A percentile compares a stretch with the other conserved stretches of the same genome.
Conservation (phyloP, 2,329 filamentous ascomycete species). For the Fusarium stilboides region DNA sequence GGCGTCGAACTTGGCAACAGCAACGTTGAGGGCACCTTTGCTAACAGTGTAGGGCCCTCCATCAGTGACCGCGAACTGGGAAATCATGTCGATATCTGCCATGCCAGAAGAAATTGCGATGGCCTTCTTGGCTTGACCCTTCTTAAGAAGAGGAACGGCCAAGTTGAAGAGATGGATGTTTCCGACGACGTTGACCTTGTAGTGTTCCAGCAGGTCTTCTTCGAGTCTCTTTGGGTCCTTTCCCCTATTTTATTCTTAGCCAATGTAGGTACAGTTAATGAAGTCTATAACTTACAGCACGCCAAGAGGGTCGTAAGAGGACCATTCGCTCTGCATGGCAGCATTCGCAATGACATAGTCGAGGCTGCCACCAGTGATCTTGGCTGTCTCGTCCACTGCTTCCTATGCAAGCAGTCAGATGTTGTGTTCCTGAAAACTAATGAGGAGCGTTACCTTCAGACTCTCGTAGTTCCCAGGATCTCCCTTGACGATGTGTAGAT, state of each 20-base stretch:
- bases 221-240: constrained; percentile 29
- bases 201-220: constrained; percentile 40
- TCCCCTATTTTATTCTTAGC: neutral
- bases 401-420: neutral
- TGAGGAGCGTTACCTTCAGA: constrained; percentile 18
- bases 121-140: constrained; percentile 69
- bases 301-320: constrained; percentile 39
- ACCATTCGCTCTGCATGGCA: constrained; percentile 53
- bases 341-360: constrained; percentile 70
- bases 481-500: constrained; percentile 35
- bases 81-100: constrained; percentile 63
- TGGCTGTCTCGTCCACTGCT: constrained; percentile 47
- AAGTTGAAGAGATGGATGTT: constrained; percentile 68
- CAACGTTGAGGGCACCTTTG: constrained; percentile 68
- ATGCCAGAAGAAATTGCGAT: constrained; percentile 64
- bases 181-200: constrained; percentile 66
- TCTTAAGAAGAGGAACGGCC: constrained; percentile 67
- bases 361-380: constrained; percentile 58
- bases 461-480: constrained; percentile 20
- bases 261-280: accelerated
- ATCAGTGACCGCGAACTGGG: constrained; percentile 54
- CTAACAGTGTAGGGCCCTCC: constrained; percentile 61
- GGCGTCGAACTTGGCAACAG: constrained; percentile 67
- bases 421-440: accelerated
- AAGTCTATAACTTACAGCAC: constrained; percentile 7